Base-by-base conservation (phyloP, 1,139 yeast genomes). In the Suhomyces bolitotheri region DNA sequence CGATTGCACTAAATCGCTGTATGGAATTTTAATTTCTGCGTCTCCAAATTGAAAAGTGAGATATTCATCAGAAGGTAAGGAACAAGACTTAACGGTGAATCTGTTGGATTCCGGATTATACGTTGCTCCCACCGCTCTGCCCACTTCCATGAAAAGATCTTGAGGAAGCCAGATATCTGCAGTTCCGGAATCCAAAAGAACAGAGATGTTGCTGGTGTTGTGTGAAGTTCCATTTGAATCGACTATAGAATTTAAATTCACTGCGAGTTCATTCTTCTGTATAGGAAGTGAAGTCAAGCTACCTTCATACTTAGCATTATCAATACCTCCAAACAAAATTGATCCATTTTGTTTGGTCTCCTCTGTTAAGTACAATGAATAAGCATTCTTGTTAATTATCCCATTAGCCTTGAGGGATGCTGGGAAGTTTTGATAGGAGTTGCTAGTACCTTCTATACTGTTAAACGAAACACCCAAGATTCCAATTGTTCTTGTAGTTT, bases 321-420 rank as follows among this genome's bases (percentile, higher is more conserved):
- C 85, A 32, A 76, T 58, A 14, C 76, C 85, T 3, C 85, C 85
- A 53, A 79, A 79, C 30, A 78, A 61, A 24, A 79, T 56, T 9
- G 64, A 50, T 2, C 84, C 84, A 3, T 53, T 39, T 9, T 52
- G 47, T 4, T 74, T 56, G 12, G 64, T 61, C 6, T 58, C 44
- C 11, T 65, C 61, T 35, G 70, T 66, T 43, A 80, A 65, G 55
- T 73, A 79, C 29, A 67, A 51, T 6, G 71, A 64, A 49, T 62
- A 67, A 14, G 67, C 62, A 28, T 41, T 48, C 38, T 53, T 54
- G n/a, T 47, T 39, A 41, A 60, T 61, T 29, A 44, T 39, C 1
- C 68, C 69, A 22, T 50, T 48, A 2, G 49, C 33, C 38, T 55
- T 53, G 44, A 64, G 47, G 13, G 53, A 46, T 17, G 44, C 38